A percentile compares a stretch with the other conserved stretches of the same genome.
phyloP scores from a whole-genome alignment of 331 rosid genomes.

The Spiraea crenata region DNA sequence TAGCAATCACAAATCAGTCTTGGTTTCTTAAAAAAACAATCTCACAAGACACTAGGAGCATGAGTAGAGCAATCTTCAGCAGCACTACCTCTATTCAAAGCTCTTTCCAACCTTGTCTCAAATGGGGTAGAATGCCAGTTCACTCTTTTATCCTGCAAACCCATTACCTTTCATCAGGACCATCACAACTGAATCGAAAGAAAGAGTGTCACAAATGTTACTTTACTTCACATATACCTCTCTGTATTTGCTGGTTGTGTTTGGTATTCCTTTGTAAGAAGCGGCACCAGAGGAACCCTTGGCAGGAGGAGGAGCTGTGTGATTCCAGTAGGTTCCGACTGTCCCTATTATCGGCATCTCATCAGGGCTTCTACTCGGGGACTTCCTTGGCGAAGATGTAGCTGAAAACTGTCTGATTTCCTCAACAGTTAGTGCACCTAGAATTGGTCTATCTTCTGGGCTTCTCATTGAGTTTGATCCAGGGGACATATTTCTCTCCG shows the following conservation, averaged over 20 bases:
- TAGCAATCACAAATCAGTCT: constrained; percentile 20
- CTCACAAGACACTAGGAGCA: constrained; percentile 34
- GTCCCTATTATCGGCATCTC: constrained; percentile 76
- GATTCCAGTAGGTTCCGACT: constrained; percentile 68
- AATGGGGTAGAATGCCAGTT: constrained; percentile 93
- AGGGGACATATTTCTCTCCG: constrained; percentile 45
- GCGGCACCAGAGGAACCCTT: constrained; percentile 49
- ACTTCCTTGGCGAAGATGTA: constrained; percentile 72
- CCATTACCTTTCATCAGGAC: constrained; percentile 45
- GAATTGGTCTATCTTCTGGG: constrained; percentile 87
- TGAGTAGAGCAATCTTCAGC: constrained; percentile 38
- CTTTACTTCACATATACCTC: constrained; percentile 56
- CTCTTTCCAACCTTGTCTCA: constrained; percentile 86
- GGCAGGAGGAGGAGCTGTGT: constrained; percentile 21
- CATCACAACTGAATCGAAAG: constrained; percentile 16
- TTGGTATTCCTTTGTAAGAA: constrained; percentile 86
- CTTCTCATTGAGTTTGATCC: constrained; percentile 56
- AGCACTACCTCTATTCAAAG: constrained; percentile 57
- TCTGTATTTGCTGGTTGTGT: constrained; percentile 89
- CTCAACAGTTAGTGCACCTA: constrained; percentile 86
- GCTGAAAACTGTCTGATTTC: constrained; percentile 79
- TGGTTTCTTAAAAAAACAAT: constrained; percentile 9
- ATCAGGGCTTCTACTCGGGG: constrained; percentile 65
- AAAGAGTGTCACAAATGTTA: constrained; percentile 29
- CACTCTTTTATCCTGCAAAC: constrained; percentile 83